A percentile compares a stretch with the other conserved stretches of the same genome.
Conservation (phyloP, 2,329 filamentous ascomycete genomes). For the Colletotrichum karsti region DNA sequence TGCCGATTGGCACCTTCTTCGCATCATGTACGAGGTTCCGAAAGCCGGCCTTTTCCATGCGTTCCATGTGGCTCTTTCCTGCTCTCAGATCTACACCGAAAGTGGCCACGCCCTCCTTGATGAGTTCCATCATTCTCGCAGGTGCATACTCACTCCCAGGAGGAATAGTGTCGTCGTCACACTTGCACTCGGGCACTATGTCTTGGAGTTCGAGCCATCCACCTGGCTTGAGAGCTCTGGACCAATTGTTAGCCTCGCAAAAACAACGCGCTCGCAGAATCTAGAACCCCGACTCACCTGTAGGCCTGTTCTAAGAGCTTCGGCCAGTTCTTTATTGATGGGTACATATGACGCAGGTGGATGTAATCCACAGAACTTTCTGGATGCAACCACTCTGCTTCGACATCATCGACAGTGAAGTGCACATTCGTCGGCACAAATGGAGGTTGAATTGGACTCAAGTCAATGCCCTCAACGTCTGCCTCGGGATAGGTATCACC, state of each 20-base stretch:
- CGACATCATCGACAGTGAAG: slow-evolving; percentile 76
- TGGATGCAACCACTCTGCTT: slow-evolving; percentile 28
- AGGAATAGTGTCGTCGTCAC: slow-evolving; percentile 49
- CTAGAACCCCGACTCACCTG: slow-evolving; percentile 26
- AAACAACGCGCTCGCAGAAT: too few relatives aligned
- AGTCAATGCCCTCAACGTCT: slow-evolving; percentile 42
- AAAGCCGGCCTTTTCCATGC: slow-evolving; percentile 32
- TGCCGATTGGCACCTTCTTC: slow-evolving; percentile 38
- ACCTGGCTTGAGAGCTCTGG: slow-evolving; percentile 28
- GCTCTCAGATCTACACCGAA: slow-evolving; percentile 39
- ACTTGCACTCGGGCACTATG: slow-evolving; percentile 34
- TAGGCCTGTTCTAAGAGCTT: slow-evolving; percentile 17
- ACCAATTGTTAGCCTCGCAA: not conserved
- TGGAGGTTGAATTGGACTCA: slow-evolving; percentile 35
- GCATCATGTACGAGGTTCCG: slow-evolving; percentile 35
- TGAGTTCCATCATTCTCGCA: slow-evolving; percentile 39
- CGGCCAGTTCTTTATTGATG: slow-evolving; percentile 39
- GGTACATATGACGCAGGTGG: slow-evolving; percentile 37
- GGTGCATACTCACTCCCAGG: slow-evolving; percentile 28
- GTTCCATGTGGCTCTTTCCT: slow-evolving; percentile 40
- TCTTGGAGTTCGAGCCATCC: slow-evolving; percentile 20
- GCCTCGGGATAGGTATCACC: slow-evolving; percentile 34
- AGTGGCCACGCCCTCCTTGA: slow-evolving; percentile 39
- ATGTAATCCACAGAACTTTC: slow-evolving; percentile 33
- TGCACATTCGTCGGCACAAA: slow-evolving; percentile 76